Evolutionary conservation across 2,329 filamentous ascomycete genomes (phyloP).

Genomic region (Fusarium hainanense): DNA sequence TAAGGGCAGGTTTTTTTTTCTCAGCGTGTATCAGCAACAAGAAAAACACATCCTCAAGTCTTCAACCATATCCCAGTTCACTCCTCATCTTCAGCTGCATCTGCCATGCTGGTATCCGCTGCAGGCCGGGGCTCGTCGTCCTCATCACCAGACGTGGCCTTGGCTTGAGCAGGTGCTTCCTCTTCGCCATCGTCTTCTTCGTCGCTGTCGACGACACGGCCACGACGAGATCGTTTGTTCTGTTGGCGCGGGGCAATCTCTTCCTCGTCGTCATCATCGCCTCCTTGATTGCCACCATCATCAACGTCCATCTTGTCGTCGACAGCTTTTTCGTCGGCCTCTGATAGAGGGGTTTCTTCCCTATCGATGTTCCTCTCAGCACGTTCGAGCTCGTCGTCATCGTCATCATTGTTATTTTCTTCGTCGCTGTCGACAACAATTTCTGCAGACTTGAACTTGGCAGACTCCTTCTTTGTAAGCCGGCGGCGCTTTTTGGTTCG

Average conservation of each 20-base stretch:
- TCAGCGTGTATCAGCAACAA: conserved; percentile 22
- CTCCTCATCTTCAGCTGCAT: conserved; percentile 51
- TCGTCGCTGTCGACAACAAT: conserved; percentile 82
- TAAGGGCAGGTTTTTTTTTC: conserved; percentile 11
- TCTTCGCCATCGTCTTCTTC: conserved; percentile 57
- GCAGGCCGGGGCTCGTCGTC: conserved; percentile 44
- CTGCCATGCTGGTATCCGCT: conserved; percentile 56
- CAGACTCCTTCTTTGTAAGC: conserved; percentile 60
- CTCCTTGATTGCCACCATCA: conserved; percentile 49
- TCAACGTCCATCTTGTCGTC: conserved; percentile 66
- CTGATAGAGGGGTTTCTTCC: conserved; percentile 51
- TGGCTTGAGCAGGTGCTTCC: conserved; percentile 28
- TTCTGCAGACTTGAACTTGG: conserved; percentile 88
- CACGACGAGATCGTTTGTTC: conserved; percentile 61
- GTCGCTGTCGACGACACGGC: conserved; percentile 65
- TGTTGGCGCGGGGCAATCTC: conserved; percentile 57
- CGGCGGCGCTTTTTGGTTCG: conserved; percentile 72
- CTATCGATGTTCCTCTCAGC: conserved; percentile 57
- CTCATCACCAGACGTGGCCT: conserved; percentile 40
- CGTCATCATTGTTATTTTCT: conserved; percentile 54
- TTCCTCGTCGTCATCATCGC: conserved; percentile 63
- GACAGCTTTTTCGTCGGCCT: conserved; percentile 51
- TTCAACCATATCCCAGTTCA: conserved; percentile 17
- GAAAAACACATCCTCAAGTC: conserved; percentile 27
- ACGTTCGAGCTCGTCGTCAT: conserved; percentile 57